Conservation (phyloP, 1,284 basidiomycete species). For the Sporisorium scitamineum region DNA sequence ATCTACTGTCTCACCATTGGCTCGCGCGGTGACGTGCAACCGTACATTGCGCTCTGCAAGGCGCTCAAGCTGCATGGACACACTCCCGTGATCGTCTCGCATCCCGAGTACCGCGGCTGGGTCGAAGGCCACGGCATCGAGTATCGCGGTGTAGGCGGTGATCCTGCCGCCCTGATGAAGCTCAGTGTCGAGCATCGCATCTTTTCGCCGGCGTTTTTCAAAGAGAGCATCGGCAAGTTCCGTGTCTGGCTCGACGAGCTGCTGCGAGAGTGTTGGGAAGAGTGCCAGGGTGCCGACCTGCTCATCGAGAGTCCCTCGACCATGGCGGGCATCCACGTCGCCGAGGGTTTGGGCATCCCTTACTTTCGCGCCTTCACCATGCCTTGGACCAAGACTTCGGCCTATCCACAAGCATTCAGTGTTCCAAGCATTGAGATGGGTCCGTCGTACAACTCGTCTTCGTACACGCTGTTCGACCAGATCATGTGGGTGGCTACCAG, state of each 20-base stretch:
- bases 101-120: constrained; percentile 76
- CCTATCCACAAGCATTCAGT: constrained; percentile 65
- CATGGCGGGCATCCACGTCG: constrained; percentile 65
- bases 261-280: constrained; percentile 52
- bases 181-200: constrained; percentile 59
- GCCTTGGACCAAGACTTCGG: constrained; percentile 62
- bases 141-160: constrained; percentile 59
- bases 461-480: constrained; percentile 59
- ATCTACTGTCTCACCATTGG: constrained; percentile 72
- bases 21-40: constrained; percentile 74
- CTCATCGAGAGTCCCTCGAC: constrained; percentile 64
- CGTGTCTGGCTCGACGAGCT: constrained; percentile 63
- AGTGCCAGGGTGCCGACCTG: constrained; percentile 61
- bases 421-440: constrained; percentile 56
- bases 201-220: constrained; percentile 55
- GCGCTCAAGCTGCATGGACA: constrained; percentile 72
- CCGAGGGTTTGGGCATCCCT: constrained; percentile 59
- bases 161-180: constrained; percentile 61
- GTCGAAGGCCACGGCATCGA: constrained; percentile 70
- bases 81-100: constrained; percentile 75
- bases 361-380: constrained; percentile 67
- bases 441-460: constrained; percentile 55
- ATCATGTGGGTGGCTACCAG: constrained; percentile 63
- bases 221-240: constrained; percentile 59
- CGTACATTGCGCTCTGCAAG: constrained; percentile 74